Evolutionary conservation across 768 basidiomycete genomes (phyloP).

Genomic region (Mycena floridula): DNA sequence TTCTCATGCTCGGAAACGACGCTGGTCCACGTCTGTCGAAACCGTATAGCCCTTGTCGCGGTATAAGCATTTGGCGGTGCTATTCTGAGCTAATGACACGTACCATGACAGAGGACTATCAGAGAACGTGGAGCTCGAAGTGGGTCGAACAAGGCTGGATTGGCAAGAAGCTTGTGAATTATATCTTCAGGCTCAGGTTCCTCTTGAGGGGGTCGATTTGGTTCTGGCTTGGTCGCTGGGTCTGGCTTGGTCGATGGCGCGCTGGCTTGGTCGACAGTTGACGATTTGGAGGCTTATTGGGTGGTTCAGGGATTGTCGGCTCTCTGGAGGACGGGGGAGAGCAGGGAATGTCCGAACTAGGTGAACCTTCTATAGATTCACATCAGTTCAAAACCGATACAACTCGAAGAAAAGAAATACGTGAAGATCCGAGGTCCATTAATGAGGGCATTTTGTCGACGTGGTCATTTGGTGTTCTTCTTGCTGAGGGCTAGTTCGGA

Average conservation of each 20-base stretch:
- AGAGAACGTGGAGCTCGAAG: conserved; percentile 78
- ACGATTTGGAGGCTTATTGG: too few relatives aligned
- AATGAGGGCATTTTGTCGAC: too few relatives aligned
- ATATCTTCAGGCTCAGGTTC: conserved; percentile 30
- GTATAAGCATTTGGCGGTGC: conserved; percentile 10
- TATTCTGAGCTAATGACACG: conserved; percentile 16
- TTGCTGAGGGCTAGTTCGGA: too few relatives aligned
- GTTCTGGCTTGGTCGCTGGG: conserved; percentile 6
- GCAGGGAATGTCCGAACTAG: too few relatives aligned
- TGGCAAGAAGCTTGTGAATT: conserved; percentile 66
- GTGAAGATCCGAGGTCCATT: too few relatives aligned
- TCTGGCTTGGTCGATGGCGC: conserved; percentile 9
- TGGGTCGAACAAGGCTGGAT: conserved; percentile 77
- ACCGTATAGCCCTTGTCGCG: conserved; percentile 74
- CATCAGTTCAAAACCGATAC: too few relatives aligned
- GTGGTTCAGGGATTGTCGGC: too few relatives aligned
- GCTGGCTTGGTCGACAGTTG: conserved; percentile 5
- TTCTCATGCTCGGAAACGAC: conserved; percentile 73
- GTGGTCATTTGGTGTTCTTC: too few relatives aligned
- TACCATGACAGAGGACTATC: conserved; percentile 95
- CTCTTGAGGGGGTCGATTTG: neutral
- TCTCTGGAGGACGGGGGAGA: too few relatives aligned
- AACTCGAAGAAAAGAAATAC: too few relatives aligned
- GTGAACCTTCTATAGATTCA: too few relatives aligned
- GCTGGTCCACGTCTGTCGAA: conserved; percentile 87